A percentile compares a stretch with the other conserved stretches of the same genome.
Evolutionary conservation across 208 protist species (phyloP).

Genomic region (Phytomonas serpens): DNA sequence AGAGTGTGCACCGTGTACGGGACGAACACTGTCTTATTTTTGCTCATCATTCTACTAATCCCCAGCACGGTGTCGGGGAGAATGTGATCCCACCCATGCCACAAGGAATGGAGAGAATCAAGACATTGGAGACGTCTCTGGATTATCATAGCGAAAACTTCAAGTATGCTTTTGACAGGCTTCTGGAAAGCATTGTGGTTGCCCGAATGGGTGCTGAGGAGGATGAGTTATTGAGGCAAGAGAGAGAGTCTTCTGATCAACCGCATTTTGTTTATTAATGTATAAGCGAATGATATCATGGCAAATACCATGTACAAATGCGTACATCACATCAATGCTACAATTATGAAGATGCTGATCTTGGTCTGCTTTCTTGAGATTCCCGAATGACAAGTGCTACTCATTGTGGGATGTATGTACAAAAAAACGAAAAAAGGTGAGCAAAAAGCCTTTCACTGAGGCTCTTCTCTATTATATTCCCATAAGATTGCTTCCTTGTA

Average conservation of each 20-base stretch:
- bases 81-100: slow-evolving; percentile 45
- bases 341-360: neutral
- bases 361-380: neutral
- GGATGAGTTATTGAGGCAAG: slow-evolving; percentile 49
- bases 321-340: neutral
- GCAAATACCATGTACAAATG: neutral
- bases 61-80: slow-evolving; percentile 13
- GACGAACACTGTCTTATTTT: slow-evolving; percentile 69
- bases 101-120: slow-evolving; percentile 66
- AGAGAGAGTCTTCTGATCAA: slow-evolving; percentile 17
- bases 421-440: neutral
- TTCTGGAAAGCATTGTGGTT: slow-evolving; percentile 65
- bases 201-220: slow-evolving; percentile 63
- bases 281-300: neutral
- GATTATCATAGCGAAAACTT: slow-evolving; percentile 88
- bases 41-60: slow-evolving; percentile 61
- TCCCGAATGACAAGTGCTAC: neutral
- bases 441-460: neutral
- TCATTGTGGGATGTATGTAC: neutral
- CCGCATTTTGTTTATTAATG: neutral
- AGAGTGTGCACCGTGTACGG: slow-evolving; percentile 45
- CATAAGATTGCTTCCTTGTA: slow-evolving; percentile 6
- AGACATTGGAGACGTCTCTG: slow-evolving; percentile 74
- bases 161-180: slow-evolving; percentile 81
- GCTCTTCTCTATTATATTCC: slow-evolving; percentile 6